These are phyloP conservation scores for Alternaria postmessia DNA, from an alignment of 2,329 filamentous ascomycete species.

Conservation along the genomic window DNA sequence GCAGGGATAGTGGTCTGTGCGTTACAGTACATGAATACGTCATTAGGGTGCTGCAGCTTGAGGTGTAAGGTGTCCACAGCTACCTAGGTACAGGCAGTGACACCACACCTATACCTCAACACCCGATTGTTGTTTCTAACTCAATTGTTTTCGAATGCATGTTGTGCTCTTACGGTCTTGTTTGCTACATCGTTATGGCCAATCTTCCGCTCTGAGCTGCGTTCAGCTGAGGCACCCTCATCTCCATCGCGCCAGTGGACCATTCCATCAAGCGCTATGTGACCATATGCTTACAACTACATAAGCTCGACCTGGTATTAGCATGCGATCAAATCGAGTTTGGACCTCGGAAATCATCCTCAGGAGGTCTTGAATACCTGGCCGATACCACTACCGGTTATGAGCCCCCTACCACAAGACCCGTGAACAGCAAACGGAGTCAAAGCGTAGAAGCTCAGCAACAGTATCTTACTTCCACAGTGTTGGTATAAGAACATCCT, in stretches of 20 bases:
- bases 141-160: background rate
- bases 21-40: background rate
- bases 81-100: background rate
- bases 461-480: background rate
- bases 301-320: background rate
- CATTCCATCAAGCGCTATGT: background rate
- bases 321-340: background rate
- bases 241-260: background rate
- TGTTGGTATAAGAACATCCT: too few relatives aligned
- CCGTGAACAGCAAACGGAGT: background rate
- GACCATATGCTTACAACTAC: background rate
- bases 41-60: background rate
- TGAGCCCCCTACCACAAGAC: background rate
- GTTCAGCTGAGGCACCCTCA: background rate
- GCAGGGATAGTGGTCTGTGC: conserved; percentile 9
- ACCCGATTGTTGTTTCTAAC: background rate
- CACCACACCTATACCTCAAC: background rate
- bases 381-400: background rate
- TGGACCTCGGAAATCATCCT: background rate
- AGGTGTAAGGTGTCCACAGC: background rate
- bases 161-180: background rate
- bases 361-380: background rate
- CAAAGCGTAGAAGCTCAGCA: background rate
- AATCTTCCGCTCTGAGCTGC: background rate
- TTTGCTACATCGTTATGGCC: background rate